Base-by-base conservation (phyloP, 352 stramenopile genomes). In the Thalassiosira allenii region DNA sequence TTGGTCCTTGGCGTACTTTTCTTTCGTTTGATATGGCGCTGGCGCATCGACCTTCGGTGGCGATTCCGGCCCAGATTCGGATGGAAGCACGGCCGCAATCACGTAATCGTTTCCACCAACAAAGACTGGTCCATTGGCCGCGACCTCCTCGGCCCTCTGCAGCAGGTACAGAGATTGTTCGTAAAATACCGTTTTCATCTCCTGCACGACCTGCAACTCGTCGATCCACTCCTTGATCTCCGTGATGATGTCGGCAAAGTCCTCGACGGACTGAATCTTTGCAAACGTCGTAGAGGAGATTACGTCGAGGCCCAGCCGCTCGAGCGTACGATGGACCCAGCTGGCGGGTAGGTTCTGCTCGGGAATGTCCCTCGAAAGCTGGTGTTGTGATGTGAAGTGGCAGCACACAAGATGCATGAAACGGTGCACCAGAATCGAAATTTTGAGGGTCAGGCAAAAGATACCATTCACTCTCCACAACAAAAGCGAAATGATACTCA, bases 101-200 rank as follows among this genome's bases (percentile, higher is more conserved):
- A 73, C 27, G 32, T 73, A 73, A n/a, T 34, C 32, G 34, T 73
- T 22, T 4, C 25, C 64, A 17, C 64, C 64, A 32, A 32, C 23
- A 63, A 41, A 63, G 2, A 63, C 30, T 23, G 49, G 14, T n/a
- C n/a, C 47, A 40, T 63, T 23, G n/a, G n/a, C 17, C 8, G 17
- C 25, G 9, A 43, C 49, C 32, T 53, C 34, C 17, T 63, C 64
- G 14, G 51, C 22, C 43, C 49, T 40, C 25, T 34, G 12, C n/a
- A 62, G 27, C 29, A 51, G 51, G n/a, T 65, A 12, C 11, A 23
- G 29, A 41, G 22, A 47, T 17, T 43, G 22, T 65, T 63, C 3
- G 20, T 63, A 53, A 34, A 43, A 63, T 1, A 14, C 14, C 22
- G 1, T 23, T 23, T 71, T 47, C 14, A 61, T 32, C 11, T 22